Evolutionary conservation across 306 rosid genomes (phyloP).

Genomic region (Calophaca sinica): DNA sequence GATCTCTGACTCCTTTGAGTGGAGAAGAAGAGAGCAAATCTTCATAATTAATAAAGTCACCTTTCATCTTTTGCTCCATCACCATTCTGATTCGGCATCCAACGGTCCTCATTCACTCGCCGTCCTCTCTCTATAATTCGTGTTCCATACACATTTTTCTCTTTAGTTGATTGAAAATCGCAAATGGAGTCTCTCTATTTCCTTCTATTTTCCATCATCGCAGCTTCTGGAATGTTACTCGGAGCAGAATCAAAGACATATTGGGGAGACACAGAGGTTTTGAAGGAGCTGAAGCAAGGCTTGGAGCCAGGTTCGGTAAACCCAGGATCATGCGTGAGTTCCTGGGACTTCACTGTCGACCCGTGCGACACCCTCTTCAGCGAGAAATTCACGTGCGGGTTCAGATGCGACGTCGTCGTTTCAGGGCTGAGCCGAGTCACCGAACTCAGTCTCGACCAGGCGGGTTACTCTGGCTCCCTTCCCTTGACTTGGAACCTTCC

Average conservation of each 20-base stretch:
- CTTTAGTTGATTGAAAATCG: neutral
- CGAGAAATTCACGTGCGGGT: slow-evolving; percentile 59
- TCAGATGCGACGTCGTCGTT: slow-evolving; percentile 65
- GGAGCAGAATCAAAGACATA: slow-evolving; percentile 54
- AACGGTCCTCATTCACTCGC: slow-evolving; percentile 50
- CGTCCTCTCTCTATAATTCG: neutral
- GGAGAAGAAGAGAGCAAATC: neutral
- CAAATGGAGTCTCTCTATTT: slow-evolving; percentile 49
- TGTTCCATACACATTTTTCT: neutral
- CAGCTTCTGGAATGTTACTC: neutral
- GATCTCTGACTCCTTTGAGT: slow-evolving; percentile 41
- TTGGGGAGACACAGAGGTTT: slow-evolving; percentile 62
- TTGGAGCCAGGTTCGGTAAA: slow-evolving; percentile 53
- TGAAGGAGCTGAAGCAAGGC: slow-evolving; percentile 61
- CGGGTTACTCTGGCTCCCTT: slow-evolving; percentile 70
- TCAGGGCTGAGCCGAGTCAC: slow-evolving; percentile 67
- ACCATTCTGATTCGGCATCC: slow-evolving; percentile 16
- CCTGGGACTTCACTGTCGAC: slow-evolving; percentile 81
- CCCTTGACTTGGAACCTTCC: slow-evolving; percentile 66
- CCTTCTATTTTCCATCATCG: slow-evolving; percentile 28
- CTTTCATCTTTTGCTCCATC: slow-evolving; percentile 21
- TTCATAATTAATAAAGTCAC: neutral
- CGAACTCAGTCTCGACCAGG: slow-evolving; percentile 82
- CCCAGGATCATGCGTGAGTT: slow-evolving; percentile 67
- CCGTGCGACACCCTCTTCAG: slow-evolving; percentile 85